Base-by-base conservation (phyloP, 2,329 filamentous ascomycete genomes). In the Epichloe gansuensis region DNA sequence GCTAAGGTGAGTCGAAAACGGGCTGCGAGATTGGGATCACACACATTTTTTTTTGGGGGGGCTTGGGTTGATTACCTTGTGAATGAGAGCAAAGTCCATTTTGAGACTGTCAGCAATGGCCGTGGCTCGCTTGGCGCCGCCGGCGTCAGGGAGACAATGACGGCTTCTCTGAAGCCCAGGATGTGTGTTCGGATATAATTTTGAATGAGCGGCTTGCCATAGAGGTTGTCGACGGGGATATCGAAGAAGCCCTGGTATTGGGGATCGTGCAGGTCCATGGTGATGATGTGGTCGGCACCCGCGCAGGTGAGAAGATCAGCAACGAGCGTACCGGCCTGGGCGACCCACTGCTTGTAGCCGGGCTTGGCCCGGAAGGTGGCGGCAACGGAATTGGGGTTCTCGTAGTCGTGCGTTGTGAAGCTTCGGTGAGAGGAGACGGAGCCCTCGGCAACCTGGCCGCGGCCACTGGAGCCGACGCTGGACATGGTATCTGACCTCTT, bases 241-340 rank as follows among this genome's bases (percentile, higher is more conserved):
- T 98, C 91, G 65, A 98, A 97, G 76, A 96, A 98, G 51, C 93
- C 93, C 70, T 98, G 93, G 65, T 97, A 97, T 70, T 98, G 90
- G 43, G 89, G 87, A 68, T 96, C 91, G 67, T 93, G 89, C 50
- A 98, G 78, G 65, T 98, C 93, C 87, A 98, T 94, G 35, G 91
- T 96, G 67, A 97, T 96, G 66, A 95, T 85, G 69, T 97, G 93
- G 68, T 98, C 91, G 46, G 93, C 90, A 58, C 93, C 93, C 57
- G 93, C 91, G 70, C 91, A 96, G 42, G 90, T 96, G 59, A 98
- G 76, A 45, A 98, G 81, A 67, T 97, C 91, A 49, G 93, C 93
- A 48, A 98, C 86, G 53, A 98, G 78, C 34, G 91, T 97, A 55
- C 93, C 93, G 43, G 93, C 91, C 72, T 97, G 93, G 23, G 93